Evolutionary conservation across 148 eudicot species (phyloP).

Genomic region (Camellia japonica): DNA sequence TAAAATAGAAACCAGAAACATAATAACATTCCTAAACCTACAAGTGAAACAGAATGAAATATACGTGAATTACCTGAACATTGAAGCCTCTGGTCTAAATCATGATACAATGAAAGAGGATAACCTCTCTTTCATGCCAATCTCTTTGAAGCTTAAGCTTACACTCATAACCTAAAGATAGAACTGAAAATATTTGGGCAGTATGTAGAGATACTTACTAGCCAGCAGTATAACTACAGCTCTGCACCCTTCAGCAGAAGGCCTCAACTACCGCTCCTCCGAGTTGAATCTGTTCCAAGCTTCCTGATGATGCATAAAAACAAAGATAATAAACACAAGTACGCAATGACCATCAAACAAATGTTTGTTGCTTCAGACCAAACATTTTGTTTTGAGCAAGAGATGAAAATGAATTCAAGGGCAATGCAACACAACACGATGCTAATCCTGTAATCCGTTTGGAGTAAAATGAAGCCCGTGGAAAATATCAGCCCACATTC

Average conservation of each 20-base stretch:
- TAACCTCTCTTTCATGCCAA: not conserved
- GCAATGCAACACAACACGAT: not conserved
- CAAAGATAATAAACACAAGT: not conserved
- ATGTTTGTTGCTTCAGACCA: not conserved
- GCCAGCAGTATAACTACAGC: not conserved
- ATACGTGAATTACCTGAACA: no score
- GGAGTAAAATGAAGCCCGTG: not conserved
- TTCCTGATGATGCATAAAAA: conserved; percentile 44
- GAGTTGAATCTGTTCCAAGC: conserved; percentile 96
- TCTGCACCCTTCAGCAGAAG: conserved; percentile 11
- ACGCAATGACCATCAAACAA: not conserved
- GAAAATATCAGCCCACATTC: not conserved
- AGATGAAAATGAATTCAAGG: not conserved
- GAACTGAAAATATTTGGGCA: not conserved
- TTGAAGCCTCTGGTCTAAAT: no score
- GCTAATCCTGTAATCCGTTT: not conserved
- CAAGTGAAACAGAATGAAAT: no score
- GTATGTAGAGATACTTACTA: not conserved
- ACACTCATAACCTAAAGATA: conserved; percentile 4
- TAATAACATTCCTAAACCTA: no score
- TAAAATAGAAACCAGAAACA: no score
- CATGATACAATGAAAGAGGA: no score
- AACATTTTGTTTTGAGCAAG: not conserved
- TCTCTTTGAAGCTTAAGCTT: conserved; percentile 6
- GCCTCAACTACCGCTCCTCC: conserved; percentile 61